Percentiles rank a stretch among this genome's conserved stretches.
These are phyloP conservation scores for Aschersonia sp. DNA, from an alignment of 2,329 filamentous ascomycete species.

Conservation along the genomic window DNA sequence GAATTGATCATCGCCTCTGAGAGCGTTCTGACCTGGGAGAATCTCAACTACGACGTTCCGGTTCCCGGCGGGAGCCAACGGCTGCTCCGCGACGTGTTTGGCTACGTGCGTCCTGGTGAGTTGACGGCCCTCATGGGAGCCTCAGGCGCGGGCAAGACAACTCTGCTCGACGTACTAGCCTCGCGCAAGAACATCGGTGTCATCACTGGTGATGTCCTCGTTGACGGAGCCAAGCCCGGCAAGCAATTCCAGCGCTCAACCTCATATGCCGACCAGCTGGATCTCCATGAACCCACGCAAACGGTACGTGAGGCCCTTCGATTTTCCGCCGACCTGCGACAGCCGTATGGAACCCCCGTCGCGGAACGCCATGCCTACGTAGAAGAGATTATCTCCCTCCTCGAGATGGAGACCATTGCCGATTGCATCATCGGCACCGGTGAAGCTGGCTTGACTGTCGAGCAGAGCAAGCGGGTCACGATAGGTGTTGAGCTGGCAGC, in stretches of 20 bases:
- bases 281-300: constrained; percentile 46
- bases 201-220: constrained; percentile 39
- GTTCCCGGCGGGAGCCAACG: constrained; percentile 40
- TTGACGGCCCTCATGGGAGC: constrained; percentile 72
- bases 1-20: constrained; percentile 44
- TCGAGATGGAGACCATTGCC: constrained; percentile 44
- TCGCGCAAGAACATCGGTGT: constrained; percentile 47
- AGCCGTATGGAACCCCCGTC: constrained; percentile 36
- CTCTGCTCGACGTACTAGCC: constrained; percentile 62
- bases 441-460: constrained; percentile 57
- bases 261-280: constrained; percentile 48
- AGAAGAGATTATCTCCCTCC: constrained; percentile 43
- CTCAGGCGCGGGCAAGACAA: constrained; percentile 80
- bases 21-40: constrained; percentile 72
- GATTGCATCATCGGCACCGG: constrained; percentile 43
- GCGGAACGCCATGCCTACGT: constrained; percentile 45
- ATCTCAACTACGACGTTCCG: constrained; percentile 64
- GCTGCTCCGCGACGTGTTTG: constrained; percentile 42
- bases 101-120: constrained; percentile 63
- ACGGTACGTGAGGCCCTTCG: constrained; percentile 49
- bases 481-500: constrained; percentile 84
- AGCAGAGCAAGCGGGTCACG: constrained; percentile 63
- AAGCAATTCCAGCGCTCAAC: constrained; percentile 48
- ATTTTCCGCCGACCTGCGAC: constrained; percentile 48
- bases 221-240: constrained; percentile 41